Evolutionary conservation across 768 basidiomycete genomes (phyloP).

Genomic region (Hortiboletus campestris): DNA sequence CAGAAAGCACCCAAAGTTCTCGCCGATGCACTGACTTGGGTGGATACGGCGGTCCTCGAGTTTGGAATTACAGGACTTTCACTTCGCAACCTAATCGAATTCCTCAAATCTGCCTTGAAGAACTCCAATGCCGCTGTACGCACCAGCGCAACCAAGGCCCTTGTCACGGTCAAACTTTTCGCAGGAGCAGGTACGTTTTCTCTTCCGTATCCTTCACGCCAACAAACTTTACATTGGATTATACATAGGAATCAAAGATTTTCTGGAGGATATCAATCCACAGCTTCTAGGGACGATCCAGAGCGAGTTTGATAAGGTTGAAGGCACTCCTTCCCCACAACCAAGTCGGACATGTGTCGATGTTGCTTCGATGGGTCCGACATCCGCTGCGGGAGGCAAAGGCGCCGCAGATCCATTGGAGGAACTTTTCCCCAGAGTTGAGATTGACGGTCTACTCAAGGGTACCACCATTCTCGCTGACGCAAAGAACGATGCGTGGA

Average conservation of each 20-base stretch:
- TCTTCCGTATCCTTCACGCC: not conserved
- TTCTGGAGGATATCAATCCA: conserved; percentile 92
- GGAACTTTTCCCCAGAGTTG: conserved; percentile 93
- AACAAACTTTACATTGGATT: not conserved
- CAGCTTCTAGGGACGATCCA: conserved; percentile 89
- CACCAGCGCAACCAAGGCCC: conserved; percentile 87
- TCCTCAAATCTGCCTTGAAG: conserved; percentile 80
- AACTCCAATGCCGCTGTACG: conserved; percentile 95
- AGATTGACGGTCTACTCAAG: conserved; percentile 82
- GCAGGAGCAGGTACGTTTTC: conserved; percentile 74
- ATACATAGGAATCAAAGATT: conserved; percentile 78
- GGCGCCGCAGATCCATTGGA: conserved; percentile 72
- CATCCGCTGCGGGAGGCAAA: conserved; percentile 41
- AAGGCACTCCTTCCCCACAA: conserved; percentile 71
- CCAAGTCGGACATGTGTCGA: conserved; percentile 79
- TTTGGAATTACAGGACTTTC: conserved; percentile 90
- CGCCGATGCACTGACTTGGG: conserved; percentile 87
- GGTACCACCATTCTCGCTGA: conserved; percentile 81
- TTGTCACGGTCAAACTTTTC: conserved; percentile 90
- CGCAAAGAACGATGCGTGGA: conserved; percentile 93
- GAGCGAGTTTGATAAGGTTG: conserved; percentile 89
- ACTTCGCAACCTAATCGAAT: conserved; percentile 83
- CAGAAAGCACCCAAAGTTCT: conserved; percentile 98
- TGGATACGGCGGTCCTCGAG: conserved; percentile 80
- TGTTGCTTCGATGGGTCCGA: conserved; percentile 49